Evolutionary conservation across 2,329 filamentous ascomycete genomes (phyloP).

Genomic region (Penicillium aurantiogriseum): DNA sequence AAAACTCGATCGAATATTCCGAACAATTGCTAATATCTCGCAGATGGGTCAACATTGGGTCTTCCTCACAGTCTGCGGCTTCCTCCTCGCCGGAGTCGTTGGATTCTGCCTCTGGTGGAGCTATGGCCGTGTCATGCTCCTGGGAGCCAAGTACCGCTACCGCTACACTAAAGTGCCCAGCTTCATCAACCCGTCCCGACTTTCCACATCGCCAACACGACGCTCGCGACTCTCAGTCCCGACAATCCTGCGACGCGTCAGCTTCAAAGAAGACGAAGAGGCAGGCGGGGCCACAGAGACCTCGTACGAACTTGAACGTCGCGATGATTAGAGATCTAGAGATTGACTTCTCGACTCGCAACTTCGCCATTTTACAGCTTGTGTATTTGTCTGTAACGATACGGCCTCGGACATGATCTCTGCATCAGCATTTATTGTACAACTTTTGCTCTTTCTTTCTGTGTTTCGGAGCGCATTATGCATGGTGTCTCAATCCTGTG

Average conservation of each 20-base stretch:
- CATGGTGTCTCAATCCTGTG: slow-evolving; percentile 23
- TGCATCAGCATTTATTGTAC: slow-evolving; percentile 26
- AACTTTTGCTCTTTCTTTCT: slow-evolving; percentile 16
- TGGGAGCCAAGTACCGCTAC: slow-evolving; percentile 42
- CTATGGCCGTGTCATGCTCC: slow-evolving; percentile 49
- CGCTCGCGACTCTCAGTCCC: slow-evolving; percentile 36
- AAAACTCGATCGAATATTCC: neutral
- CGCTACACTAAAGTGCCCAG: slow-evolving; percentile 36
- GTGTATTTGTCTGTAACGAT: slow-evolving; percentile 23
- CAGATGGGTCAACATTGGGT: slow-evolving; percentile 58
- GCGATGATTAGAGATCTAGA: slow-evolving; percentile 30
- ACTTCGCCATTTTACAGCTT: slow-evolving; percentile 7
- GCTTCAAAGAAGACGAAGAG: slow-evolving; percentile 45
- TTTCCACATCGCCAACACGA: slow-evolving; percentile 35
- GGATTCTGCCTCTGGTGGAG: slow-evolving; percentile 52
- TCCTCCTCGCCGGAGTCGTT: slow-evolving; percentile 49
- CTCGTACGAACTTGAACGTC: slow-evolving; percentile 40
- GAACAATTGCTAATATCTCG: slow-evolving; percentile 2
- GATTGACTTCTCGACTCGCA: slow-evolving; percentile 1
- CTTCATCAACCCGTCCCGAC: slow-evolving; percentile 27
- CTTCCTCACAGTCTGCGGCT: slow-evolving; percentile 53
- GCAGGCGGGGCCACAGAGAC: slow-evolving; percentile 31
- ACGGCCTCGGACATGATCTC: slow-evolving; percentile 29
- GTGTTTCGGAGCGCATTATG: slow-evolving; percentile 20
- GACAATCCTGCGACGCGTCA: slow-evolving; percentile 38